Conservation (phyloP, 805 yeast genomes). For the Suhomyces emberorum region DNA sequence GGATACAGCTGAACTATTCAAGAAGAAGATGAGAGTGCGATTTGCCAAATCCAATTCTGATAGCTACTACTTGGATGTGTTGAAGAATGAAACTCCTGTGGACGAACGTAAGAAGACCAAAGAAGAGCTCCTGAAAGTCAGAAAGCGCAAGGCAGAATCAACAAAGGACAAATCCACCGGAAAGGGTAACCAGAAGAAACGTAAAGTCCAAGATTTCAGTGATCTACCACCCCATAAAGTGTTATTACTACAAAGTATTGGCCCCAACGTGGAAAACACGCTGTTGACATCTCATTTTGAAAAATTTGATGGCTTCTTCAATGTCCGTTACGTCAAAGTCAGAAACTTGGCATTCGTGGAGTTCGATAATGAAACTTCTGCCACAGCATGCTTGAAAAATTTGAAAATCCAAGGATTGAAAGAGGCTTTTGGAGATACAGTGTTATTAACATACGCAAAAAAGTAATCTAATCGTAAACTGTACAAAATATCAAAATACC, state of each 20-base stretch:
- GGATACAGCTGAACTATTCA: conserved; percentile 42
- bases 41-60: conserved; percentile 48
- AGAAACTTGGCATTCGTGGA: conserved; percentile 80
- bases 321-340: conserved; percentile 62
- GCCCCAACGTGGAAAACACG: conserved; percentile 26
- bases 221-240: conserved; percentile 64
- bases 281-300: conserved; percentile 46
- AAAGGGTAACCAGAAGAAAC: conserved; percentile 3
- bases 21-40: conserved; percentile 46
- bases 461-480: conserved; percentile 18
- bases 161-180: conserved; percentile 15
- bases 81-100: conserved; percentile 18
- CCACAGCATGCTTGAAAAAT: conserved; percentile 35
- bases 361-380: conserved; percentile 53
- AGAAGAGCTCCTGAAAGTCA: conserved; percentile 12
- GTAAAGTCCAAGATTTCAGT: conserved; percentile 17
- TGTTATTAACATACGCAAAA: conserved; percentile 33
- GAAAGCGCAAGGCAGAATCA: conserved; percentile 14
- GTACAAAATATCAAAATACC: no score
- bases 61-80: conserved; percentile 12
- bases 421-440: conserved; percentile 18
- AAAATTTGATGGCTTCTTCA: conserved; percentile 56
- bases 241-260: conserved; percentile 64
- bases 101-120: conserved; percentile 18
- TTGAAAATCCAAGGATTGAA: conserved; percentile 8